Conservation (phyloP, 192 early-diverging fungal species). For the Coemansia erecta region DNA sequence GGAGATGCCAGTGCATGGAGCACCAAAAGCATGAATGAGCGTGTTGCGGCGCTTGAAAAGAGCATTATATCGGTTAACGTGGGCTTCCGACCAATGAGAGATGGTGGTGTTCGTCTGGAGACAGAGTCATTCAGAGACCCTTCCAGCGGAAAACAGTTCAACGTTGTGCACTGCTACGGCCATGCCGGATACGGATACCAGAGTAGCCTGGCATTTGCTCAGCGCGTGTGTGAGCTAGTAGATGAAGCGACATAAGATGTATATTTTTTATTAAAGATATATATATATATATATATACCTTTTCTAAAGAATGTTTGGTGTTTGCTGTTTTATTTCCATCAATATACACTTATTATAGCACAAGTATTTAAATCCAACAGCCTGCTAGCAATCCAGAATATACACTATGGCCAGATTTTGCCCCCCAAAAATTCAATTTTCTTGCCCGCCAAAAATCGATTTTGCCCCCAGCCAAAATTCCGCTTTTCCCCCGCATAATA, state of each 20-base stretch:
- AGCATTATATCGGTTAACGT: conserved; percentile 28
- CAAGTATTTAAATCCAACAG: too few relatives aligned
- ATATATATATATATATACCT: too few relatives aligned
- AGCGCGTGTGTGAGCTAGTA: conserved; percentile 10
- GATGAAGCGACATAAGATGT: neutral
- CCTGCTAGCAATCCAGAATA: too few relatives aligned
- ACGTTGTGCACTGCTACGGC: conserved; percentile 65
- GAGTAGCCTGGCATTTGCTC: conserved; percentile 29
- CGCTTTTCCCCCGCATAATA: too few relatives aligned
- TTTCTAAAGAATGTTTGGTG: too few relatives aligned
- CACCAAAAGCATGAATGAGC: conserved; percentile 21
- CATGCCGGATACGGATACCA: conserved; percentile 63
- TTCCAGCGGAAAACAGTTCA: conserved; percentile 22
- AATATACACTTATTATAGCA: too few relatives aligned
- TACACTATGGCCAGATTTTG: too few relatives aligned
- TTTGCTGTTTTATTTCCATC: too few relatives aligned
- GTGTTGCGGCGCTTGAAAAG: conserved; percentile 27
- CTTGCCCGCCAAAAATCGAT: too few relatives aligned
- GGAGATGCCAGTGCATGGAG: conserved; percentile 8
- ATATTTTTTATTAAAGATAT: too few relatives aligned
- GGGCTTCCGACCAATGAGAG: conserved; percentile 61
- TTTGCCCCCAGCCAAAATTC: too few relatives aligned
- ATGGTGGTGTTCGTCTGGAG: conserved; percentile 58
- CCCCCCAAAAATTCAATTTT: too few relatives aligned
- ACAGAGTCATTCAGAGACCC: conserved; percentile 23